phyloP scores from a whole-genome alignment of 202 grass and related monocot genomes.

The Sporobolus alterniflorus region DNA sequence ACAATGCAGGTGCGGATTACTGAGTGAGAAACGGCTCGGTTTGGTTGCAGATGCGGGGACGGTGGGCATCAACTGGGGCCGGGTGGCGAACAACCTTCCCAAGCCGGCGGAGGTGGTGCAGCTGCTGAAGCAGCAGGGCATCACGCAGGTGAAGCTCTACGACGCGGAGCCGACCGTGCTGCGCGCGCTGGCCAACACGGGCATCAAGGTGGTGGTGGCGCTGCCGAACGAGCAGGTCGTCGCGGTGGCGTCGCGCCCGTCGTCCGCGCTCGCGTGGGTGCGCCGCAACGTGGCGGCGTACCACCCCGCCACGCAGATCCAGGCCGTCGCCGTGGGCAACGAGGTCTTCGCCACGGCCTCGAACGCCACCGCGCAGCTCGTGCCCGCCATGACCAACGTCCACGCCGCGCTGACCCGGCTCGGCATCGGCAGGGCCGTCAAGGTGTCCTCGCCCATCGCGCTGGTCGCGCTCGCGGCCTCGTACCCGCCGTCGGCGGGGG shows the following conservation, averaged over 20 bases:
- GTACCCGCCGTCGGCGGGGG: constrained; percentile 76
- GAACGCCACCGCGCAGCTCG: constrained; percentile 65
- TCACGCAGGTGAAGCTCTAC: constrained; percentile 89
- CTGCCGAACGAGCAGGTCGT: constrained; percentile 79
- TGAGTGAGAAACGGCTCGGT: neutral
- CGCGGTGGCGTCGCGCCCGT: constrained; percentile 28
- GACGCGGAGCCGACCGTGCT: constrained; percentile 77
- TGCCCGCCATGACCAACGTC: constrained; percentile 78
- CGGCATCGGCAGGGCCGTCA: constrained; percentile 53
- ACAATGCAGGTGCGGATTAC: neutral
- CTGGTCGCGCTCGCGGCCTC: constrained; percentile 65
- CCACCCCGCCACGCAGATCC: constrained; percentile 80
- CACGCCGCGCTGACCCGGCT: constrained; percentile 54
- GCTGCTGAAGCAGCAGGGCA: constrained; percentile 80
- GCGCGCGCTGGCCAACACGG: constrained; percentile 59
- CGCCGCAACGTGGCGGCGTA: constrained; percentile 71
- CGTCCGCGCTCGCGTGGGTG: constrained; percentile 70
- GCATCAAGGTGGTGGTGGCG: constrained; percentile 75
- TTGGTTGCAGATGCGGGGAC: constrained; percentile 55
- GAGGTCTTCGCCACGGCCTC: constrained; percentile 78
- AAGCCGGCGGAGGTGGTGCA: constrained; percentile 55
- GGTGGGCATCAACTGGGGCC: constrained; percentile 91
- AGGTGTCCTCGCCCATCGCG: constrained; percentile 87
- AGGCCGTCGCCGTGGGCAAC: constrained; percentile 77
- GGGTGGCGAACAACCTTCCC: constrained; percentile 88